Evolutionary conservation across 495 filamentous ascomycete species (phyloP).

Genomic region (Bryoglossum gracile): DNA sequence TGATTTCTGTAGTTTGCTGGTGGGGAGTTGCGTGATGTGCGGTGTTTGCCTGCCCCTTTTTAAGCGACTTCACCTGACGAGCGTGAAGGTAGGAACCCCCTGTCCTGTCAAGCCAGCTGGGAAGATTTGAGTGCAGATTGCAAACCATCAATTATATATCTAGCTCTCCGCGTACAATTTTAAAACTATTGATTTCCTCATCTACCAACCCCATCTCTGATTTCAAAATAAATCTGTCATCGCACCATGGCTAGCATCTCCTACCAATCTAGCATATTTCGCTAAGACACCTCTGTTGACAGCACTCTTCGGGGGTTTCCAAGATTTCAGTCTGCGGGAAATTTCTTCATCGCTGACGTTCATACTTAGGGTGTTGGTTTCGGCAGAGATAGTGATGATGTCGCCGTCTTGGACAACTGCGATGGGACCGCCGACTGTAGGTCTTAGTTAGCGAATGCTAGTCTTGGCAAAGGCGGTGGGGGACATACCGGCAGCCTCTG

Average conservation of each 20-base stretch:
- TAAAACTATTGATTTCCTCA: not conserved
- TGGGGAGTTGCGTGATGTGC: too few relatives aligned
- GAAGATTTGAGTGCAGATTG: too few relatives aligned
- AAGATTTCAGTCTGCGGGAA: slow-evolving; percentile 53
- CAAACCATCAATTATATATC: not conserved
- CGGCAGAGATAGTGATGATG: slow-evolving; percentile 77
- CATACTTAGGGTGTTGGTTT: slow-evolving; percentile 67
- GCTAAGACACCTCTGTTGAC: slow-evolving; percentile 84
- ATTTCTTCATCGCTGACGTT: slow-evolving; percentile 73
- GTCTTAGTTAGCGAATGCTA: too few relatives aligned
- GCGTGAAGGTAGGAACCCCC: too few relatives aligned
- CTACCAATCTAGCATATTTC: slow-evolving; percentile 69
- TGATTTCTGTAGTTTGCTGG: too few relatives aligned
- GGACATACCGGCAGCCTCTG: slow-evolving; percentile 57
- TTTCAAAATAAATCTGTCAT: slow-evolving; percentile 39
- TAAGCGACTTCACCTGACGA: too few relatives aligned
- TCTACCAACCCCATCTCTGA: not conserved
- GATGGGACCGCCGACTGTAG: slow-evolving; percentile 67
- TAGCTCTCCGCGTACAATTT: not conserved
- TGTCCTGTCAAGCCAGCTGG: too few relatives aligned
- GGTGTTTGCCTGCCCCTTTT: too few relatives aligned
- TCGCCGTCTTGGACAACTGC: slow-evolving; percentile 77
- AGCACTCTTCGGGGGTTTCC: slow-evolving; percentile 64
- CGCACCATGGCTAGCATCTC: slow-evolving; percentile 48
- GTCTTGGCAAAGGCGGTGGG: slow-evolving; percentile 13